Evolutionary conservation across 2,329 filamentous ascomycete species (phyloP).

Genomic region (Echinosphaeria canescens): DNA sequence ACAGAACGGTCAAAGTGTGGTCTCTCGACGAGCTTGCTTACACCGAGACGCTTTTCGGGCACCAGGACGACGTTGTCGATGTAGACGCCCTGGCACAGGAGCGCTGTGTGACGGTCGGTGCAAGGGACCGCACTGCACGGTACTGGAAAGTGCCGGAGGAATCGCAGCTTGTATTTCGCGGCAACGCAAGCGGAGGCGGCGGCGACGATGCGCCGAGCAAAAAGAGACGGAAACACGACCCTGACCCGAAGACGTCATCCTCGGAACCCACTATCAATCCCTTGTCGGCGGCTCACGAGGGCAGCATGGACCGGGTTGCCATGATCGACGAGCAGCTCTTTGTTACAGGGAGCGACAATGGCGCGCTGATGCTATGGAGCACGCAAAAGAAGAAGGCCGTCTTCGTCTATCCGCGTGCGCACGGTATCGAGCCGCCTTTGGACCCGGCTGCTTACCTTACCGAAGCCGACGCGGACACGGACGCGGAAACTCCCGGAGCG

Average conservation of each 20-base stretch:
- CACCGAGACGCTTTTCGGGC: slow-evolving; percentile 86
- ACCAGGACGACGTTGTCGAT: slow-evolving; percentile 78
- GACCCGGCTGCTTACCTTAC: slow-evolving; percentile 48
- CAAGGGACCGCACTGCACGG: slow-evolving; percentile 74
- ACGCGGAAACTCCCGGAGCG: no score
- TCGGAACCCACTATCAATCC: slow-evolving; percentile 16
- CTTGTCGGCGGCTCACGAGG: slow-evolving; percentile 42
- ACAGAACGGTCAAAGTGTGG: slow-evolving; percentile 92
- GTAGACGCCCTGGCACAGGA: slow-evolving; percentile 70
- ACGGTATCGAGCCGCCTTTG: slow-evolving; percentile 61
- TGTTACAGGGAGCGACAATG: slow-evolving; percentile 86
- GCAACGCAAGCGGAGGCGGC: slow-evolving; percentile 49
- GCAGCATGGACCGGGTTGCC: slow-evolving; percentile 78
- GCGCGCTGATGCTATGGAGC: slow-evolving; percentile 69
- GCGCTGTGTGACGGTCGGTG: slow-evolving; percentile 76
- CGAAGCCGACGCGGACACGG: slow-evolving; percentile 40
- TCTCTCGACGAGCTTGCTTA: slow-evolving; percentile 82
- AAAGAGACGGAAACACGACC: no score
- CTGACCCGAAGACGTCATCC: no score
- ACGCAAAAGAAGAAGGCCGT: slow-evolving; percentile 89
- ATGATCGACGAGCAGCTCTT: slow-evolving; percentile 80
- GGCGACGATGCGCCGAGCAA: no score
- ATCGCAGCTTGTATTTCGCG: slow-evolving; percentile 84
- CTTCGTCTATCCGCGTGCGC: slow-evolving; percentile 56
- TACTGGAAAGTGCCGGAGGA: slow-evolving; percentile 96